Base-by-base conservation (phyloP, 2,329 filamentous ascomycete species). In the Cladosporium sp. region DNA sequence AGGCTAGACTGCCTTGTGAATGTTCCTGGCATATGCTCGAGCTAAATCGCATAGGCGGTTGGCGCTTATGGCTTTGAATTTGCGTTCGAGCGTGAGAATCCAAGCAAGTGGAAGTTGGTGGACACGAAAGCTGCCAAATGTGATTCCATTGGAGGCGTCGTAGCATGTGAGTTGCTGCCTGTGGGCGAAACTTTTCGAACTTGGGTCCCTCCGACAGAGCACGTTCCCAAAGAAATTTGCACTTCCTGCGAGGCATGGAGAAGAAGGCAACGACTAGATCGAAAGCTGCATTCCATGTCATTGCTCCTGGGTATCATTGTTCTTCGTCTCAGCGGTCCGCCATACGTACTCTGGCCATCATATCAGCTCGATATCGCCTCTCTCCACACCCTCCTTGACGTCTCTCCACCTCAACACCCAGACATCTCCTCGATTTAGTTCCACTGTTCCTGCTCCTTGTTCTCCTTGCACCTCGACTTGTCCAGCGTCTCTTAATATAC, bases 291-390 rank as follows among this genome's bases (percentile, higher is more conserved):
- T 55, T 30, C 18, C 55, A 41, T 55, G 47, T n/a, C 21, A 59
- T 64, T 63, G 36, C 24, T 51, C 24, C 64, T 63, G 64, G 49
- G 58, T 63, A 66, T 66, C 65, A 60, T 47, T 66, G 41, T 52
- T 51, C 32, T 59, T 57, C 36, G 38, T 44, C 41, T 8, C 26
- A 26, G 6, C 21, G 52, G 52, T 55, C 26, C 52, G 52, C 52
- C 32, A n/a, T 55, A 32, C 52, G 52, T 34, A 55, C 28, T 18
- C 28, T 55, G 30, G 3, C 18, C 24, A 14, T 81, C 74, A 84
- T 70, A 84, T 80, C 74, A 84, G 69, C 77, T 88, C 92, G 1
- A 92, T 87, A 75, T 93, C 92, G 15, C 91, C 91, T 85, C 89
- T 91, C 68, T 89, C 80, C 36, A 93, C 83, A 75, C 78, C 92